A percentile compares a stretch with the other conserved stretches of the same genome.
phyloP scores from a whole-genome alignment of 2,329 filamentous ascomycete genomes.

The Dendryphion nanum region DNA sequence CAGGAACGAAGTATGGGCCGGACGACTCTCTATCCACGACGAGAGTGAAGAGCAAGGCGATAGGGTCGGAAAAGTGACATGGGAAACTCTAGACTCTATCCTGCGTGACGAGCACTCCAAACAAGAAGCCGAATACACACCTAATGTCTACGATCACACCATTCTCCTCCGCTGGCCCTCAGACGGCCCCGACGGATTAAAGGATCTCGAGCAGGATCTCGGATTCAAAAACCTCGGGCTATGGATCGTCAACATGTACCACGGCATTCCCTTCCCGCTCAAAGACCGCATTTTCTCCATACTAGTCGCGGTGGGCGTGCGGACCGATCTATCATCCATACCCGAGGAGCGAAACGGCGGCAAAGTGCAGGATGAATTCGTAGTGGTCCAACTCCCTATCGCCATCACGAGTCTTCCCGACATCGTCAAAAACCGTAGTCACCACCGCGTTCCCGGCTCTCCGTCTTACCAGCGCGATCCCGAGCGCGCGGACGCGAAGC shows the following conservation, averaged over 20 bases:
- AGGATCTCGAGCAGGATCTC: conserved; percentile 20
- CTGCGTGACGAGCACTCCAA: conserved; percentile 59
- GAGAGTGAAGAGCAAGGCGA: conserved; percentile 26
- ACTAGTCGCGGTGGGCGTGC: conserved; percentile 56
- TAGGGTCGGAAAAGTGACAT: conserved; percentile 45
- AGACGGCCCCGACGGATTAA: conserved; percentile 31
- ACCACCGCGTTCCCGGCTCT: conserved; percentile 5
- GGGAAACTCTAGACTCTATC: conserved; percentile 61
- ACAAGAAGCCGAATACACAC: conserved; percentile 60
- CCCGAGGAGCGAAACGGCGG: conserved; percentile 8
- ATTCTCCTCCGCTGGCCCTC: conserved; percentile 46
- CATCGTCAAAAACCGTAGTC: conserved; percentile 11
- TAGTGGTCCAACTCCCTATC: conserved; percentile 50
- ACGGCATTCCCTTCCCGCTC: conserved; percentile 60
- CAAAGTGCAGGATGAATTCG: conserved; percentile 53
- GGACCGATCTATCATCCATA: conserved; percentile 16
- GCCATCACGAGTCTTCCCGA: conserved; percentile 46
- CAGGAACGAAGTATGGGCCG: conserved; percentile 64
- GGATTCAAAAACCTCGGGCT: conserved; percentile 35
- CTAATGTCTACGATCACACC: conserved; percentile 52
- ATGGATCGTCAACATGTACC: conserved; percentile 62
- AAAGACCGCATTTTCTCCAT: conserved; percentile 66
- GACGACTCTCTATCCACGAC: conserved; percentile 56
- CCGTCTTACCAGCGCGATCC: background rate
- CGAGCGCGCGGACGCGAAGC: conserved; percentile 5